Evolutionary conservation across 2,329 filamentous ascomycete species (phyloP).

Genomic region (Trematosphaeria pertusa): DNA sequence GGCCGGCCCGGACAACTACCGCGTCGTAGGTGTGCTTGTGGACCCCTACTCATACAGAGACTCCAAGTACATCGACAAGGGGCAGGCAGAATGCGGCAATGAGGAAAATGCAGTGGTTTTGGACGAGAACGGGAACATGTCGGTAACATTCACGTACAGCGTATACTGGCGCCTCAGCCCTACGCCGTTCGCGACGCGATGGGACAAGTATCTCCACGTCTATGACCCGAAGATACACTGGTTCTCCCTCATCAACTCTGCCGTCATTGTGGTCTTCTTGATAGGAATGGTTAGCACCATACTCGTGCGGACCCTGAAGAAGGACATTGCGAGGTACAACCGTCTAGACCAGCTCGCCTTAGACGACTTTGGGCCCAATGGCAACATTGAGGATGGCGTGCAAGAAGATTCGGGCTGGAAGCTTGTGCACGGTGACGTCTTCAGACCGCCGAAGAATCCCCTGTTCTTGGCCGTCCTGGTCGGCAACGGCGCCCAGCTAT

Average conservation of each 20-base stretch:
- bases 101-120: slow-evolving; percentile 69
- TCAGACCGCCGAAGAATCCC: slow-evolving; percentile 83
- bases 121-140: slow-evolving; percentile 66
- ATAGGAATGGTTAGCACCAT: slow-evolving; percentile 93
- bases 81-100: slow-evolving; percentile 69
- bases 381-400: slow-evolving; percentile 82
- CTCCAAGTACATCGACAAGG: slow-evolving; percentile 58
- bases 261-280: slow-evolving; percentile 91
- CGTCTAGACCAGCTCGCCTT: slow-evolving; percentile 88
- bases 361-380: slow-evolving; percentile 84
- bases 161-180: slow-evolving; percentile 85
- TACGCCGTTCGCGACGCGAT: slow-evolving; percentile 94
- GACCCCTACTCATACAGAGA: slow-evolving; percentile 76
- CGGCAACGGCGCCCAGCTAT: slow-evolving; percentile 93
- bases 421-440: slow-evolving; percentile 95
- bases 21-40: slow-evolving; percentile 92
- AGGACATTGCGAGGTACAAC: slow-evolving; percentile 97
- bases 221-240: slow-evolving; percentile 98
- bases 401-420: slow-evolving; percentile 99
- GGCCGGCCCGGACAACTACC: slow-evolving; percentile 73
- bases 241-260: slow-evolving; percentile 97
- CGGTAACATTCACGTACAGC: slow-evolving; percentile 88
- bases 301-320: slow-evolving; percentile 83
- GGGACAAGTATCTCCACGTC: slow-evolving; percentile 98
- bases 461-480: slow-evolving; percentile 86